Evolutionary conservation across 805 yeast genomes (phyloP).

Genomic region (Monosporozyma solicola): DNA sequence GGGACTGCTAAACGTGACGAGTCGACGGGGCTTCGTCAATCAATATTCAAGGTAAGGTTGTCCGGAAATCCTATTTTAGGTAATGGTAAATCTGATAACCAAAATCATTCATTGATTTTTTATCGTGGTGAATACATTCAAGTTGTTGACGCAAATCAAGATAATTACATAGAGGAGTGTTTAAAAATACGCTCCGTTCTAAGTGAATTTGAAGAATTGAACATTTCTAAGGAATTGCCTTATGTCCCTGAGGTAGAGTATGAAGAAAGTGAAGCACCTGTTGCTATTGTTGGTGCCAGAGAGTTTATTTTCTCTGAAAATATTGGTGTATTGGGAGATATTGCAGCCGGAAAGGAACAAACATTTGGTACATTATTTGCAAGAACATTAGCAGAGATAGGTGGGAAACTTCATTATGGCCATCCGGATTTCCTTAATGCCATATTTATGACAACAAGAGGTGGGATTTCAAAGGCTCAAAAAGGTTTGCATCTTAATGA

Average conservation of each 20-base stretch:
- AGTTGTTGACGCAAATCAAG: conserved; percentile 94
- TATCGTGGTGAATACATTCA: conserved; percentile 93
- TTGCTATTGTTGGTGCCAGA: conserved; percentile 91
- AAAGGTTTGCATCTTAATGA: conserved; percentile 88
- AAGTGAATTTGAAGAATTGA: conserved; percentile 83
- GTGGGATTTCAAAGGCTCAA: conserved; percentile 93
- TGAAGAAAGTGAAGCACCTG: conserved; percentile 59
- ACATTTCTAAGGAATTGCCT: conserved; percentile 41
- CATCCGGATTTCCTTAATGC: conserved; percentile 93
- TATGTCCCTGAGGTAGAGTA: conserved; percentile 51
- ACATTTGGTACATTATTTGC: conserved; percentile 95
- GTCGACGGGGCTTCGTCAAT: conserved; percentile 52
- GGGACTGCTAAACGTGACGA: conserved; percentile 46
- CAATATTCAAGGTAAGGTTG: conserved; percentile 55
- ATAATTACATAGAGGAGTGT: conserved; percentile 90
- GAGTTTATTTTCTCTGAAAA: conserved; percentile 92
- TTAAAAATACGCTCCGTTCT: conserved; percentile 78
- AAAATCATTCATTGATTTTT: conserved; percentile 77
- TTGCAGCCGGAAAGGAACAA: conserved; percentile 96
- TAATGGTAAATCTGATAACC: conserved; percentile 95
- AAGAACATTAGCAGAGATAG: conserved; percentile 84
- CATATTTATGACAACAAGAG: conserved; percentile 88
- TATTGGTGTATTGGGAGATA: conserved; percentile 87
- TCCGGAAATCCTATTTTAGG: conserved; percentile 95
- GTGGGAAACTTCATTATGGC: conserved; percentile 91